phyloP scores from a whole-genome alignment of 2,329 filamentous ascomycete genomes.

The Penicillium verrucosum region DNA sequence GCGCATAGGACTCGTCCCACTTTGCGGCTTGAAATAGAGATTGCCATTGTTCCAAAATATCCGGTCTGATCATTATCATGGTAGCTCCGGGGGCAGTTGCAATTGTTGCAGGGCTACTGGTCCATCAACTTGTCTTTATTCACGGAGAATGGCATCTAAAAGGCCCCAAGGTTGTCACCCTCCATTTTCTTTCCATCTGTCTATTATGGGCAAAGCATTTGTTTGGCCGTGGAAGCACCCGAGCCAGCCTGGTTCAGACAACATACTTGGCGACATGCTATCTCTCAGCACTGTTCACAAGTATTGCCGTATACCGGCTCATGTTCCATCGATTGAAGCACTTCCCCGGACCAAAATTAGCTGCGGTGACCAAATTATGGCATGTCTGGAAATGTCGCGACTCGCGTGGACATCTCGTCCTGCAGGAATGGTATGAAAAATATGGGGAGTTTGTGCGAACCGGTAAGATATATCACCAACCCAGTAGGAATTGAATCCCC shows the following conservation, averaged over 20 bases:
- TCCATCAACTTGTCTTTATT: constrained; percentile 2
- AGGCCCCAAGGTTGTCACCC: not conserved
- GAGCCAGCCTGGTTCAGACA: not conserved
- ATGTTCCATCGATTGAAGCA: constrained; percentile 3
- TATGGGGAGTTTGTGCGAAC: constrained; percentile 1
- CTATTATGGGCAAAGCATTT: not conserved
- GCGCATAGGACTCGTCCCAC: not conserved
- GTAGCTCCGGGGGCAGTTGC: not conserved
- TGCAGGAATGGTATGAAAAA: not conserved
- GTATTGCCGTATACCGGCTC: not conserved
- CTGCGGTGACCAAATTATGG: constrained; percentile 1
- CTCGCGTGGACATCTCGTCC: constrained; percentile 3
- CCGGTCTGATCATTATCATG: not conserved
- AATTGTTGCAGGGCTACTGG: not conserved
- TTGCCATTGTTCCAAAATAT: not conserved
- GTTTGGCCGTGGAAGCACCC: not conserved
- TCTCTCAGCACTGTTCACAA: not conserved
- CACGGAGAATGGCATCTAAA: constrained; percentile 9
- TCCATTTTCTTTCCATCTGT: not conserved
- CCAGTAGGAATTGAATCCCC: not conserved
- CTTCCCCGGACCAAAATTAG: constrained; percentile 3
- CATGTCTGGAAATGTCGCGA: constrained; percentile 7
- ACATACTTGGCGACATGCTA: not conserved
- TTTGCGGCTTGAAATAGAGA: not conserved
- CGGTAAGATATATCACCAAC: not conserved